Evolutionary conservation across 2,329 filamentous ascomycete species (phyloP).

Genomic region (Fusarium buxicola): DNA sequence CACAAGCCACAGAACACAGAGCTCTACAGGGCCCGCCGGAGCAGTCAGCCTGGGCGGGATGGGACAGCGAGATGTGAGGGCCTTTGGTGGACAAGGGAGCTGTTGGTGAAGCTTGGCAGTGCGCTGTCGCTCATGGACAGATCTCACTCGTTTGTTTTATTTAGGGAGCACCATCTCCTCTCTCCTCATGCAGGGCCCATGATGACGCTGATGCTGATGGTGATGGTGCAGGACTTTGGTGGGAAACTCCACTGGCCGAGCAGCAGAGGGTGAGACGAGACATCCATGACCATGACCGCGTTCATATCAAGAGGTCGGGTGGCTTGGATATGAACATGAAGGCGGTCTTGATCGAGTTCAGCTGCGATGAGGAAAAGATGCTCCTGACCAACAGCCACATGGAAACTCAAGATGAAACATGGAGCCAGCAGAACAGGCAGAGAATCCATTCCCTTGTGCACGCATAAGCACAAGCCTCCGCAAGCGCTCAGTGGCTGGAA

Average conservation of each 20-base stretch:
- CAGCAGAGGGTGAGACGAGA: not conserved
- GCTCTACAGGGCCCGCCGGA: too few species aligned
- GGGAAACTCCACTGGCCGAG: slow-evolving; percentile 6
- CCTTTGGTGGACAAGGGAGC: not conserved
- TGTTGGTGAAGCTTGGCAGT: not conserved
- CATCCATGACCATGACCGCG: too few species aligned
- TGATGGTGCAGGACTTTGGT: slow-evolving; percentile 22
- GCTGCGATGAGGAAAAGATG: too few species aligned
- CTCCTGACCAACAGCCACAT: too few species aligned
- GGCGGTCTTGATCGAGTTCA: too few species aligned
- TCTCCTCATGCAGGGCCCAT: not conserved
- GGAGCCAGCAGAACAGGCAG: not conserved
- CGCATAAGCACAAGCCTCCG: slow-evolving; percentile 22
- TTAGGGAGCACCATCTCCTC: not conserved
- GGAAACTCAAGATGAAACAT: too few species aligned
- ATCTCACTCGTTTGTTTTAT: not conserved
- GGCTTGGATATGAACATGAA: too few species aligned
- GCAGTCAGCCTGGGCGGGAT: slow-evolving; percentile 5
- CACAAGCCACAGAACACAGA: not conserved
- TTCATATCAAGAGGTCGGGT: too few species aligned
- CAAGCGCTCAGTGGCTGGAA: slow-evolving; percentile 18
- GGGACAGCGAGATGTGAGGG: not conserved
- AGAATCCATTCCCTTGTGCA: slow-evolving; percentile 10
- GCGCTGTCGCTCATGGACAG: too few species aligned
- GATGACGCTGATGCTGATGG: slow-evolving; percentile 21